These are phyloP conservation scores for Tubosaeta sp. DNA, from an alignment of 768 basidiomycete species.

Conservation along the genomic window DNA sequence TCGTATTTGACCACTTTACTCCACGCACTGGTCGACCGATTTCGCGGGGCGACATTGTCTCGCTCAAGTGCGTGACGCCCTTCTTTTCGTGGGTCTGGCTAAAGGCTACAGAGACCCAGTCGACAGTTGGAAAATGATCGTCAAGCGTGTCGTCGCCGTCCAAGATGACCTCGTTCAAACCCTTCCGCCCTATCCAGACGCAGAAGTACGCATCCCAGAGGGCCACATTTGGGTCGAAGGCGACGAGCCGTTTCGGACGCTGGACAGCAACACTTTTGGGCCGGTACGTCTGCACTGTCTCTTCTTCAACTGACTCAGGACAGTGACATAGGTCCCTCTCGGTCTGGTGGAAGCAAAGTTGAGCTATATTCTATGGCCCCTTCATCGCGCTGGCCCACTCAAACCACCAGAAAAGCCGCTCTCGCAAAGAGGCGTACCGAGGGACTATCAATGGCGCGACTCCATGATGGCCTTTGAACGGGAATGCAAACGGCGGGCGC, in stretches of 20 bases:
- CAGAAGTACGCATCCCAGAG: conserved; percentile 49
- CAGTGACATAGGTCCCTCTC: conserved; percentile 33
- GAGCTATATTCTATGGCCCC: conserved; percentile 49
- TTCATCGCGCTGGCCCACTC: conserved; percentile 40
- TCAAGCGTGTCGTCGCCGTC: conserved; percentile 64
- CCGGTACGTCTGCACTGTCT: conserved; percentile 41
- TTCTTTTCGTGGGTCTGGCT: neutral
- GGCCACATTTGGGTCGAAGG: conserved; percentile 76
- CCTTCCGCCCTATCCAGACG: conserved; percentile 61
- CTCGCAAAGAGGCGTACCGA: conserved; percentile 14
- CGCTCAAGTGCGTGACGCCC: conserved; percentile 42
- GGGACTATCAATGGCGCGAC: conserved; percentile 23
- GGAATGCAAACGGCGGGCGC: conserved; percentile 22
- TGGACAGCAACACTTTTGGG: conserved; percentile 72
- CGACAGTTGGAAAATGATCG: conserved; percentile 46
- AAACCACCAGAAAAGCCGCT: conserved; percentile 19
- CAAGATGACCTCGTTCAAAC: conserved; percentile 64
- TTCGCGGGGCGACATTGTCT: conserved; percentile 61
- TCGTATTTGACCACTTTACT: conserved; percentile 54
- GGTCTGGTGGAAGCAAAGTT: conserved; percentile 51
- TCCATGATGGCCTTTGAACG: conserved; percentile 31
- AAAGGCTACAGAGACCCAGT: conserved; percentile 49
- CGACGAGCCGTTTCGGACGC: conserved; percentile 38
- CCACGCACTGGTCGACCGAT: conserved; percentile 35
- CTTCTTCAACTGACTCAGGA: too few relatives aligned